A percentile compares a stretch with the other conserved stretches of the same genome.
phyloP scores from a whole-genome alignment of 176 grass and related monocot genomes.

The Elaeis guineensis region DNA sequence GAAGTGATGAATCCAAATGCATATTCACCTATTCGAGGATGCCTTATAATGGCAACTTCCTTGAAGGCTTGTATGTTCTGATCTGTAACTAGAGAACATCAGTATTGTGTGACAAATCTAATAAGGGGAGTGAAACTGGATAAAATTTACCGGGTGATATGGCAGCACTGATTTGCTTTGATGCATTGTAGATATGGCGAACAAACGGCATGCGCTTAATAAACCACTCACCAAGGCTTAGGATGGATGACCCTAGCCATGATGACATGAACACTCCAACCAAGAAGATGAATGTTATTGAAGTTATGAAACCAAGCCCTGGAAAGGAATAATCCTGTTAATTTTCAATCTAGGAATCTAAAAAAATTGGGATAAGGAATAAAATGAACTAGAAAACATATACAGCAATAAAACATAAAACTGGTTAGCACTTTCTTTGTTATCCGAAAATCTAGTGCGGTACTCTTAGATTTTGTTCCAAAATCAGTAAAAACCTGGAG shows the following conservation, averaged over 20 bases:
- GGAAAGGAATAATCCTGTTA: neutral
- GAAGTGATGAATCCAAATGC: conserved; percentile 22
- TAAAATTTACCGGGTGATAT: conserved; percentile 14
- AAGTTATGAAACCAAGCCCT: conserved; percentile 24
- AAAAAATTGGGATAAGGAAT: too few relatives aligned
- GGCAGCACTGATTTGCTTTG: conserved; percentile 20
- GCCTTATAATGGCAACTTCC: conserved; percentile 16
- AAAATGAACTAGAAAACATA: too few relatives aligned
- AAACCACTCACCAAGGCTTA: conserved; percentile 21
- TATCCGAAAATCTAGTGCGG: too few relatives aligned
- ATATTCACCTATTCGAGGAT: conserved; percentile 15
- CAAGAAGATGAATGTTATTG: conserved; percentile 17
- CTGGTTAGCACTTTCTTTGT: too few relatives aligned
- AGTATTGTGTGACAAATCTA: neutral
- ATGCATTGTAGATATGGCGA: conserved; percentile 17
- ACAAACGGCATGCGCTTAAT: conserved; percentile 21
- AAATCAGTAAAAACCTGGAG: too few relatives aligned
- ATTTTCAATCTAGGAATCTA: too few relatives aligned
- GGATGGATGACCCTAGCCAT: conserved; percentile 14
- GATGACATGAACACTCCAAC: conserved; percentile 24
- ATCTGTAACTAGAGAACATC: conserved; percentile 4
- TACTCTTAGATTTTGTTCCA: too few relatives aligned
- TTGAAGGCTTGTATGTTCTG: conserved; percentile 17
- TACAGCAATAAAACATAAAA: too few relatives aligned
- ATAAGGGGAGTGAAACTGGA: neutral